Evolutionary conservation across 2,329 filamentous ascomycete species (phyloP), one percentile per base, ranked within the genome.

Genomic region (Paecilomyces sp.): DNA sequence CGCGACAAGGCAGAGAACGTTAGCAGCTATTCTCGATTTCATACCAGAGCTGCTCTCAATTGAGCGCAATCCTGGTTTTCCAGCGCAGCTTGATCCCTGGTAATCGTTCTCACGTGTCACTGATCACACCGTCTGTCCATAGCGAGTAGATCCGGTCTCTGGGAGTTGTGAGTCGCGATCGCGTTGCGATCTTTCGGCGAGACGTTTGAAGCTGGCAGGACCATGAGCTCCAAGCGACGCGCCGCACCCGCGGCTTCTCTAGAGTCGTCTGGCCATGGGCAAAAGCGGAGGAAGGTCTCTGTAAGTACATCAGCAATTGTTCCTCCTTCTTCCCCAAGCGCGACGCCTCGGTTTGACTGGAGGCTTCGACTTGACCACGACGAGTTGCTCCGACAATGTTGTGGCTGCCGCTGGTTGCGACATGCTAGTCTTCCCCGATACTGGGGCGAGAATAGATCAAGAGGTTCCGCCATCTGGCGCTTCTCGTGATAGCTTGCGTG

Each of bases 271-370:
- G 77, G 79, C 66, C 82, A 81, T 70, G 79, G 81, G 68, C 75
- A 80, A 63, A 87, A 86, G 79, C 81, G 82, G 70, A 79, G 81
- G 73, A 85, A 83, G 75, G 67, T 82, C 61, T 78, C 82, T 76
- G 83, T 86, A 79, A 77, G 83, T 84, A 55, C 60, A 55, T 53
- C 52, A 28, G 25, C 25, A 33, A 33, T 33, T 33, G 31, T 54
- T 58, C 56, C 55, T 15, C 33, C 6, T 36, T 8, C 11, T 18
- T 22, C 51, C 25, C 22, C 7, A 28, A 25, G 12, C 7, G 13
- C 13, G 51, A 22, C 5, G 18, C 9, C 22, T 53, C 22, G 15
- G 41, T n/a, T 47, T 18, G n/a, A 47, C 22, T 53, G 28, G 51
- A 11, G 51, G 24, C 24, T 25, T 30, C 28, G 24, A 25, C 13